Base-by-base conservation (phyloP, 371 early-diverging fungal genomes). In the Mortierella sp. region DNA sequence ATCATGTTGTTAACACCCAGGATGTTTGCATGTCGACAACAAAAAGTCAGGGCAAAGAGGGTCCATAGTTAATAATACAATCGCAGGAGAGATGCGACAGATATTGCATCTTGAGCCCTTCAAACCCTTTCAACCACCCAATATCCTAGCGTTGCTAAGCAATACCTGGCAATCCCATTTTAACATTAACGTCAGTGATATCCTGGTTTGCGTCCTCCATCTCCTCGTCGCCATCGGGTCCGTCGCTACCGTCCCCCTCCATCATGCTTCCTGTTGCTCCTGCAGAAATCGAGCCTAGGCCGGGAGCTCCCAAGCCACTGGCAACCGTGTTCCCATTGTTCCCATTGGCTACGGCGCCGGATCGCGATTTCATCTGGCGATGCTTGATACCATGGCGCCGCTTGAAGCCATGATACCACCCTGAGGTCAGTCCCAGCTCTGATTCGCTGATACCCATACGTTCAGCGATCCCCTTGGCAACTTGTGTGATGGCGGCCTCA, bases 341-440 rank as follows among this genome's bases (percentile, higher is more conserved):
- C 29, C 64, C 58, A 56, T 60, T 64, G 37, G 37, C 3, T 37
- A 37, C 37, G 43, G 50, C 51, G 16, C 55, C 59, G 15, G 66
- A 51, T 57, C 75, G 70, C 12, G 66, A 45, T 21, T 69, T 72
- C 64, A 79, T 62, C 52, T 79, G 79, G 28, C 79, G 72, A 69
- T 79, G 79, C 66, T 79, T 79, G 70, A 79, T 79, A 25, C 79
- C 79, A 21, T 79, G 79, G 23, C 79, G 64, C 70, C 72, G 72
- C 56, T 69, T 72, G 70, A 79, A 79, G 55, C 79, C 79, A 52
- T 79, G 79, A 37, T 79, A 79, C 79, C 79, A 79, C 28, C 79
- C 79, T 2, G 79, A 79, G 15, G 79, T 79, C 67, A 79, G 43
- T n/a, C 79, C 79, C 18, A 79, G 66, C 52, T 79, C 79, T 51